These are phyloP conservation scores for Solanum sejunctum DNA, from an alignment of 257 asterid species.

Conservation along the genomic window DNA sequence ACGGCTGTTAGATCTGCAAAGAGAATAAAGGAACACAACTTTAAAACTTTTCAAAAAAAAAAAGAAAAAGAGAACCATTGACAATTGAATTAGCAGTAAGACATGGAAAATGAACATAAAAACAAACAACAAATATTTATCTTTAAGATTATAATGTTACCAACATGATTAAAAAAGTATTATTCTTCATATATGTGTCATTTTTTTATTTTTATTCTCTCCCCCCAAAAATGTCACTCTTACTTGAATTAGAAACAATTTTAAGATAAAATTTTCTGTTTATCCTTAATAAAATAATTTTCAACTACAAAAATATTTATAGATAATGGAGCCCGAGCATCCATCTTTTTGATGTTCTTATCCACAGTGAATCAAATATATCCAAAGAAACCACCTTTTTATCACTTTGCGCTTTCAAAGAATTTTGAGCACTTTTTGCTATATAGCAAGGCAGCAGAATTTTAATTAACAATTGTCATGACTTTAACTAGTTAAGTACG, in stretches of 20 bases:
- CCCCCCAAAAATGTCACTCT: no score
- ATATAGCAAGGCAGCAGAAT: not conserved
- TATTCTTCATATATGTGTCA: no score
- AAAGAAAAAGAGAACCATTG: not conserved
- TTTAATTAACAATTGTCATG: not conserved
- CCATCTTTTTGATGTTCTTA: not conserved
- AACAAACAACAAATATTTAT: not conserved
- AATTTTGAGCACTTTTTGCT: not conserved
- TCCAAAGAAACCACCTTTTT: not conserved
- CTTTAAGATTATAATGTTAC: not conserved
- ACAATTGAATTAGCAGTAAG: not conserved
- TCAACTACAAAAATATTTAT: not conserved
- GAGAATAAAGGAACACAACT: not conserved
- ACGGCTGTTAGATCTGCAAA: not conserved
- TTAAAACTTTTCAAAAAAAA: not conserved
- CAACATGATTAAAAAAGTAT: not conserved
- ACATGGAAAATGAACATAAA: not conserved
- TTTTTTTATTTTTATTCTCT: no score
- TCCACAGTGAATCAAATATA: not conserved
- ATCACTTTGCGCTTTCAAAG: not conserved
- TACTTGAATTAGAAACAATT: no score
- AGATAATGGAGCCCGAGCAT: not conserved
- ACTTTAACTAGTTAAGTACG: not conserved
- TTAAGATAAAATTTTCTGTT: no score
- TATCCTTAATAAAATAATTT: no score